phyloP scores from a whole-genome alignment of 164 flowering plant species.

The Magnolia officinalis region DNA sequence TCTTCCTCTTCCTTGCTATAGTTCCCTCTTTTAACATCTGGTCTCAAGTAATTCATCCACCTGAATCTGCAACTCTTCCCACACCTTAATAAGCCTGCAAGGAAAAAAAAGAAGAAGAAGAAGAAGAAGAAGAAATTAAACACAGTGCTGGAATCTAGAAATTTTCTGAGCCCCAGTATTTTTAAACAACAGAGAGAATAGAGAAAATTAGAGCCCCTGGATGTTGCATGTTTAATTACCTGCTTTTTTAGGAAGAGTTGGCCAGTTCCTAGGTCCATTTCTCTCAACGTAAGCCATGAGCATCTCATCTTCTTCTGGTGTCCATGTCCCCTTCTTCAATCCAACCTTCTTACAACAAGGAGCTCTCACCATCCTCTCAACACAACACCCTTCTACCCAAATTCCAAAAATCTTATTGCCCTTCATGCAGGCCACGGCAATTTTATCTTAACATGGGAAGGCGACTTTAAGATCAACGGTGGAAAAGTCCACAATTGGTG shows the following conservation, averaged over 20 bases:
- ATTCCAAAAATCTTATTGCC: not conserved
- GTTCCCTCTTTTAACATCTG: constrained; percentile 59
- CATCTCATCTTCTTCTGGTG: constrained; percentile 34
- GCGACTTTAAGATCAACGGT: too few relatives aligned
- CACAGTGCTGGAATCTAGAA: not conserved
- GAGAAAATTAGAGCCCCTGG: too few relatives aligned
- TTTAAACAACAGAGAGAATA: too few relatives aligned
- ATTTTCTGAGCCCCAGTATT: not conserved
- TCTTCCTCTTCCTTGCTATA: constrained; percentile 57
- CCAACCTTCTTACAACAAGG: constrained; percentile 24
- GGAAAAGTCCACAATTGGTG: too few relatives aligned
- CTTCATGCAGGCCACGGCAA: too few relatives aligned
- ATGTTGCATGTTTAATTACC: constrained; percentile 14
- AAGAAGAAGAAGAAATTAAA: not conserved
- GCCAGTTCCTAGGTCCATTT: constrained; percentile 37
- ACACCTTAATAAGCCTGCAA: constrained; percentile 51
- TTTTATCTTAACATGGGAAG: too few relatives aligned
- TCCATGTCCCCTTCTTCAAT: constrained; percentile 42
- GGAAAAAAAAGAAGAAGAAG: not conserved
- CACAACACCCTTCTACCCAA: not conserved
- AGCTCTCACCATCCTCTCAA: constrained; percentile 13
- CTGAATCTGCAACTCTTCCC: constrained; percentile 69
- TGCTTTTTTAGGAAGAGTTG: constrained; percentile 27
- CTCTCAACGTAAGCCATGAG: constrained; percentile 19
- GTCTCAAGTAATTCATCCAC: constrained; percentile 59